Base-by-base conservation (phyloP, 1,139 yeast genomes). In the Debaryomycetaceae sp. region DNA sequence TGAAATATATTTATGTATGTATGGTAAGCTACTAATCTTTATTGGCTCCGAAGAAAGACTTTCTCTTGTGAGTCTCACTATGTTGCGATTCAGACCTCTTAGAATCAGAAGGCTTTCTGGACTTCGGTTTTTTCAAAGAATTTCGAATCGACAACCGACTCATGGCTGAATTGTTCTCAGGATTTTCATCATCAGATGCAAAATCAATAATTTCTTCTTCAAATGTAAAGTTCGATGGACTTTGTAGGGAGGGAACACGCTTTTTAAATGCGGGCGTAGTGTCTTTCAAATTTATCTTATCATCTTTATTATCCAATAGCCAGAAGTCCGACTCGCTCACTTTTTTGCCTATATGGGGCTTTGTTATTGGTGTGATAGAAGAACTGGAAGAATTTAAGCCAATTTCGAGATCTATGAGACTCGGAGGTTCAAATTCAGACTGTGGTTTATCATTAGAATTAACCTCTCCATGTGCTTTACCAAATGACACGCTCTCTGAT, bases 111-210 rank as follows among this genome's bases (percentile, higher is more conserved):
- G 56, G 44, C 41, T 61, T 58, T 35, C 73, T 53, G 2, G 65
- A 48, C 46, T 63, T 66, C 17, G 65, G 62, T 36, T 61, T 63
- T 51, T 58, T 67, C 39, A 73, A 58, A 3, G 76, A 68, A 36
- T 64, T 63, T 39, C 78, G 52, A 34, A 73, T 72, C 5, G 73
- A 61, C 29, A 73, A 49, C 30, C 78, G 52, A 48, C 57, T 72
- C 76, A 73, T 67, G 31, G 56, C 53, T 1, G 73, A 65, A 15
- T 60, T 60, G 42, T 66, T 59, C 5, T 58, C 67, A 1, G 72
- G 70, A 41, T 65, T 65, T 44, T 73, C 78, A 47, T 73, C 77
- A 48, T 73, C 78, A 4, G 75, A 68, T 1, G 73, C 77, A 60
- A 70, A 73, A 46, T 73, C 77, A 36, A 73, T 65, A 6, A 71